Percentiles rank a stretch among this genome's conserved stretches.
phyloP scores from a whole-genome alignment of 2,329 filamentous ascomycete genomes.

The Aspergillus intermedius region DNA sequence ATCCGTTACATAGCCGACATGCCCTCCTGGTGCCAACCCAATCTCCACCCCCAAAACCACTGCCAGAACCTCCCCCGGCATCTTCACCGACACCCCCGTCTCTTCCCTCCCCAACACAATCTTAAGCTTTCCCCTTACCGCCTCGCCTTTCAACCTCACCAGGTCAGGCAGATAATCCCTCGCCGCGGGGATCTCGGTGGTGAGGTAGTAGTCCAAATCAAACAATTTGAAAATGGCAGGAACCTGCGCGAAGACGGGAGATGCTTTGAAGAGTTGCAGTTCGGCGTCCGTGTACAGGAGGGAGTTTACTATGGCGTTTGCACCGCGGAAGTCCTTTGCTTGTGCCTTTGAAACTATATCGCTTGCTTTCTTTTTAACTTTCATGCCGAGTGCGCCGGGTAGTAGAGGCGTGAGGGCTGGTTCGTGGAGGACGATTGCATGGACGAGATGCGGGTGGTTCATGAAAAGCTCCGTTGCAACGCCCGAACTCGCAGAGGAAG shows the following conservation, averaged over 20 bases:
- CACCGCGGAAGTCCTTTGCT: conserved; percentile 34
- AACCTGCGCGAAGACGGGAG: background rate
- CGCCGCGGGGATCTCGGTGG: conserved; percentile 49
- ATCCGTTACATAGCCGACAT: conserved; percentile 49
- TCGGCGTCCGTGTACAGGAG: conserved; percentile 31
- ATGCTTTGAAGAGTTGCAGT: background rate
- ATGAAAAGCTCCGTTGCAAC: conserved; percentile 8
- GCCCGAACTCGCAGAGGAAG: background rate
- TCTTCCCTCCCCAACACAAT: conserved; percentile 42
- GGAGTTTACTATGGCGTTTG: conserved; percentile 31
- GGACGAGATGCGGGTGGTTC: conserved; percentile 39
- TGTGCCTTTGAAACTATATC: conserved; percentile 1
- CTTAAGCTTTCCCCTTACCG: conserved; percentile 46
- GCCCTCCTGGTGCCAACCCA: conserved; percentile 38
- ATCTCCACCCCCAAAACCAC: conserved; percentile 44
- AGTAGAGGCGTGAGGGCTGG: conserved; percentile 26
- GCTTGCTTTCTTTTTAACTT: conserved; percentile 1
- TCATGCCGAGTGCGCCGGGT: background rate
- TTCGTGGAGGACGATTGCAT: conserved; percentile 41
- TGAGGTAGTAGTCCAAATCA: conserved; percentile 41
- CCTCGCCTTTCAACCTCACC: conserved; percentile 36
- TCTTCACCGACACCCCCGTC: conserved; percentile 50
- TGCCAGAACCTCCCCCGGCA: conserved; percentile 43
- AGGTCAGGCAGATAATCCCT: conserved; percentile 37
- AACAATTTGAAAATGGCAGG: background rate